Conservation (phyloP, 2,329 filamentous ascomycete genomes). For the Sporothrix variecibatus region DNA sequence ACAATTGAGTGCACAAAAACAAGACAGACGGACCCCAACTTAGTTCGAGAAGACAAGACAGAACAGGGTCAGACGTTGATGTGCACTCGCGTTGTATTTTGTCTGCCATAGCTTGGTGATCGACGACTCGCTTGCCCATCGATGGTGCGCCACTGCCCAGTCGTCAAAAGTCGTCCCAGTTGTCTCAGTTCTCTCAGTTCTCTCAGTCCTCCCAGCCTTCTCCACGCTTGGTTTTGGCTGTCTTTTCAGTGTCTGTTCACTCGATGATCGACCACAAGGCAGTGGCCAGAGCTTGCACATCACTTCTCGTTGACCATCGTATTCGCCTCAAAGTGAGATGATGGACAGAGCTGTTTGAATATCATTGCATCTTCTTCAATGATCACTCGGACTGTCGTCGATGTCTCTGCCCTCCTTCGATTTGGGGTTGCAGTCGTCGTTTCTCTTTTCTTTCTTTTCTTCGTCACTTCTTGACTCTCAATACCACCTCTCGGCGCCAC, state of each 20-base stretch:
- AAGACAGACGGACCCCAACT: too few relatives aligned
- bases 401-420: background rate
- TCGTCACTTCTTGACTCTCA: background rate
- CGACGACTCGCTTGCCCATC: background rate
- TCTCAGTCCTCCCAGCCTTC: background rate
- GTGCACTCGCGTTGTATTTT: background rate
- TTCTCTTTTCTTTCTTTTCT: background rate
- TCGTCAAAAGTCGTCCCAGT: background rate
- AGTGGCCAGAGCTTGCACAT: background rate
- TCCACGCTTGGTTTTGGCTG: background rate
- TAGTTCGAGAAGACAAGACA: background rate
- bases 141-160: background rate
- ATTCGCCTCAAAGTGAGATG: background rate
- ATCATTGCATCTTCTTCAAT: background rate
- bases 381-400: background rate
- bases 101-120: background rate
- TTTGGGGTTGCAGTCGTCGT: background rate
- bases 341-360: background rate
- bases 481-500: slow-evolving; percentile 13
- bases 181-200: background rate
- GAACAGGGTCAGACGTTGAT: background rate
- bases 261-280: background rate
- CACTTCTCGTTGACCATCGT: background rate
- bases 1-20: too few relatives aligned
- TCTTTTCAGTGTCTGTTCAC: background rate